Evolutionary conservation across 2,329 filamentous ascomycete genomes (phyloP).

Genomic region (Epichloe glyceriae): DNA sequence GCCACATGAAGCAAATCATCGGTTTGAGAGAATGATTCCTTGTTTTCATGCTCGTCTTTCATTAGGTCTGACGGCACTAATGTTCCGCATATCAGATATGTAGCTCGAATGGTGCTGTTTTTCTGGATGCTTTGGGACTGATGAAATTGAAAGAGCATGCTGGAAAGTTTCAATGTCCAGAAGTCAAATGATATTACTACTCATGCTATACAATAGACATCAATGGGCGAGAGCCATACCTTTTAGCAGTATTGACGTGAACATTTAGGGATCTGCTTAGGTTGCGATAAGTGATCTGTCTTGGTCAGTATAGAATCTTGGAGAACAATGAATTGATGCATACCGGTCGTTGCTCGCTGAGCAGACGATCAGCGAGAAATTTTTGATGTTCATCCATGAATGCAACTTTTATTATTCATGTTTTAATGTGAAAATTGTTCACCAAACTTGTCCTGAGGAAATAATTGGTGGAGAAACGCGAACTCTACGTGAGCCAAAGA

Average conservation of each 20-base stretch:
- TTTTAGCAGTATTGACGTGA: conserved; percentile 78
- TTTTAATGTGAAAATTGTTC: background rate
- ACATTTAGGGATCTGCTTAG: conserved; percentile 73
- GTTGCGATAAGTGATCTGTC: conserved; percentile 72
- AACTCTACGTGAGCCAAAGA: conserved; percentile 5
- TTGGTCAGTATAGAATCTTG: background rate
- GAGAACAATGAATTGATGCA: conserved; percentile 15
- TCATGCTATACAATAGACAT: background rate
- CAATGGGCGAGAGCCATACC: conserved; percentile 37
- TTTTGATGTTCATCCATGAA: conserved; percentile 51
- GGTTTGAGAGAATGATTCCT: conserved; percentile 35
- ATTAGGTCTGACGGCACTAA: background rate
- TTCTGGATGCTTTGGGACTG: conserved; percentile 70
- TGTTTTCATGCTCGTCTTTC: conserved; percentile 46
- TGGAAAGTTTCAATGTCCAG: conserved; percentile 20
- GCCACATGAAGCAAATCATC: background rate
- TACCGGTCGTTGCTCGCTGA: conserved; percentile 64
- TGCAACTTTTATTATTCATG: background rate
- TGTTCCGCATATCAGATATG: conserved; percentile 73
- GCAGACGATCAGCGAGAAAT: conserved; percentile 61
- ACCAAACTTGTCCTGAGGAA: background rate
- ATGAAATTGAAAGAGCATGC: conserved; percentile 86
- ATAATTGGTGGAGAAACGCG: background rate
- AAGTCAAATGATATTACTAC: background rate
- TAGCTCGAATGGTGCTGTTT: conserved; percentile 68